Base-by-base conservation (phyloP, 495 filamentous ascomycete species). In the Aspergillus nidulans region DNA sequence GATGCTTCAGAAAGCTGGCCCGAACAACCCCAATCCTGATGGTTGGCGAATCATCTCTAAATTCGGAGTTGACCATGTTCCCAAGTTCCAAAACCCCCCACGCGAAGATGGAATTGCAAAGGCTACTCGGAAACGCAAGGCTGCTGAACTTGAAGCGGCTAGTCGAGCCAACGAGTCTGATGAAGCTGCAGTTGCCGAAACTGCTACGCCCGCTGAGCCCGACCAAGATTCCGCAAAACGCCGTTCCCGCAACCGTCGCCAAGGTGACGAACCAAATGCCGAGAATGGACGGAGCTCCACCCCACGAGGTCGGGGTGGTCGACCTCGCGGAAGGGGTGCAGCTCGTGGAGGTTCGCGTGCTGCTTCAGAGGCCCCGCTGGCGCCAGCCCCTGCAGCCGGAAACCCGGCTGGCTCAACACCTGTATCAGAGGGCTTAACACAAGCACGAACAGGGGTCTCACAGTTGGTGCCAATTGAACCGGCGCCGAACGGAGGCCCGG, bases 31-130 rank as follows among this genome's bases (percentile, higher is more conserved):
- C 6, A 77, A 78, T 49, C 70, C 69, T 15, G 75, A 77, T 62
- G 65, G 66, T 12, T 77, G 71, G 69, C 55, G 59, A 6, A 59
- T 63, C 3, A 50, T 76, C 41, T 57, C 57, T 7, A 72, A 60
- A 15, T 58, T 71, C 30, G 70, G 66, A 5, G 52, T 70, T 6
- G 72, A 76, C 26, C 60, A 69, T 39, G 58, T 68, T 15, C 69
- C 73, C 25, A 67, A 65, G 25, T 60, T 70, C 39, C 72, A 69
- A 46, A 69, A 88, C 75, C 68, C 81, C 60, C 68, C 77, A 53
- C 55, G 63, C 57, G 64, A 86, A 69, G 60, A 81, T 64, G 61
- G 81, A 74, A 57, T 81, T 72, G 62, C 79, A 69, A 58, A 85
- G 65, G 43, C 65, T 18, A 76, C 68, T 3, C 70, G 73, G 53